Percentiles rank a stretch among this genome's conserved stretches.
phyloP scores from a whole-genome alignment of 352 stramenopile genomes.

The Globisporangium uncinulatum region DNA sequence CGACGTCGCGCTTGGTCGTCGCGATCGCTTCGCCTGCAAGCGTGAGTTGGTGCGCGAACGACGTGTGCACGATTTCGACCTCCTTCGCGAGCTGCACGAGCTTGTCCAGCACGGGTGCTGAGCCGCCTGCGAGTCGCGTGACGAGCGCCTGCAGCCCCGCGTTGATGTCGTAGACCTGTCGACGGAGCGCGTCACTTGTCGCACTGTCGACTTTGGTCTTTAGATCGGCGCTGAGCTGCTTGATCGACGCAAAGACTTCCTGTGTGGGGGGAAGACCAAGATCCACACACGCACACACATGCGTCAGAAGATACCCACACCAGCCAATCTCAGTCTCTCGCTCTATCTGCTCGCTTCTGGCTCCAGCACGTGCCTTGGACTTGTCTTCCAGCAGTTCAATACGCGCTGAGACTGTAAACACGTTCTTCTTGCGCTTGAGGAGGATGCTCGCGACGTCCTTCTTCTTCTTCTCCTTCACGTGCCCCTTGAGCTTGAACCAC shows the following conservation, averaged over 20 bases:
- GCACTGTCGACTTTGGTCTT: constrained; percentile 43
- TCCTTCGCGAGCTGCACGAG: constrained; percentile 35
- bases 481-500: constrained; percentile 64
- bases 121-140: constrained; percentile 28
- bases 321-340: too few relatives aligned
- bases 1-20: constrained; percentile 21
- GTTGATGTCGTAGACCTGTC: constrained; percentile 50
- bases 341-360: too few relatives aligned
- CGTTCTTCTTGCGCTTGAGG: constrained; percentile 76
- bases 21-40: constrained; percentile 26
- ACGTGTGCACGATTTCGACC: constrained; percentile 22
- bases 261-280: constrained; percentile 2
- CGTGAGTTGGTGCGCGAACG: constrained; percentile 31
- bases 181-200: constrained; percentile 38
- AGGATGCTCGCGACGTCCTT: constrained; percentile 69
- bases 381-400: constrained; percentile 75
- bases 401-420: constrained; percentile 67
- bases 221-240: constrained; percentile 51
- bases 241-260: constrained; percentile 58
- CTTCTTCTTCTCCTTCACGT: constrained; percentile 76
- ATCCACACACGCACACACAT: not conserved
- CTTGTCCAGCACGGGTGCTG: constrained; percentile 35
- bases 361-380: constrained; percentile 22
- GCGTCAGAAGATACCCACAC: too few relatives aligned
- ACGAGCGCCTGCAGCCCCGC: constrained; percentile 43